Evolutionary conservation across 1,139 yeast species (phyloP), one percentile per base, ranked within the genome.

Genomic region (Pichia sp.): DNA sequence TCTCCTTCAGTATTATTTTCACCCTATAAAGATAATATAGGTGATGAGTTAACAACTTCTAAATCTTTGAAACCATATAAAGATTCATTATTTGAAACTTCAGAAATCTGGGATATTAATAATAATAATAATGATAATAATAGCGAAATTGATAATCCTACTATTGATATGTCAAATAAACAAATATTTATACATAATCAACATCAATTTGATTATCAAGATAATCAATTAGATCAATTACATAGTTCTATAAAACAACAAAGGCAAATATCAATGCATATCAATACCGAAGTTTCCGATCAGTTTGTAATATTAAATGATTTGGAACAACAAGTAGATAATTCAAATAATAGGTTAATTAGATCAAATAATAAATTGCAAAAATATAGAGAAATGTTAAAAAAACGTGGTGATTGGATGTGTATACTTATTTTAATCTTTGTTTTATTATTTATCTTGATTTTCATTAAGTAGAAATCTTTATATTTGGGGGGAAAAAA

Each of bases 281-380:
- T 87, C 29, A 77, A 82, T 55, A 72, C 69, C 24, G 96, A 87
- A 58, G 62, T 87, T 27, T 80, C 76, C 48, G 77, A 78, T 34
- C 96, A 87, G 51, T 63, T 83, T 55, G 82, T 82, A 27, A 56
- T 86, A 35, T 66, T 87, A 47, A 78, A 78, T 53, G 95, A 86
- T 55, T 69, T 87, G 40, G 95, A 87, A 55, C 65, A 66, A 31
- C 80, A 84, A 22, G 76, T 84, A 12, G 89, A 81, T 51, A 56
- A 67, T 30, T 73, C 85, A 6, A 73, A 72, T 30, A 57, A 64
- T 39, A 66, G 82, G 41, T 61, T 87, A 35, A 66, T 68, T 33
- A 66, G 71, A 7, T 92, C 95, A 1, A 69, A 72, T 30, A 64
- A 67, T 45, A 70, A 82, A 39, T 68, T 87, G 45, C 69, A 64